Conservation (phyloP, 2,329 filamentous ascomycete species). For the Pestalotiopsis sp. region DNA sequence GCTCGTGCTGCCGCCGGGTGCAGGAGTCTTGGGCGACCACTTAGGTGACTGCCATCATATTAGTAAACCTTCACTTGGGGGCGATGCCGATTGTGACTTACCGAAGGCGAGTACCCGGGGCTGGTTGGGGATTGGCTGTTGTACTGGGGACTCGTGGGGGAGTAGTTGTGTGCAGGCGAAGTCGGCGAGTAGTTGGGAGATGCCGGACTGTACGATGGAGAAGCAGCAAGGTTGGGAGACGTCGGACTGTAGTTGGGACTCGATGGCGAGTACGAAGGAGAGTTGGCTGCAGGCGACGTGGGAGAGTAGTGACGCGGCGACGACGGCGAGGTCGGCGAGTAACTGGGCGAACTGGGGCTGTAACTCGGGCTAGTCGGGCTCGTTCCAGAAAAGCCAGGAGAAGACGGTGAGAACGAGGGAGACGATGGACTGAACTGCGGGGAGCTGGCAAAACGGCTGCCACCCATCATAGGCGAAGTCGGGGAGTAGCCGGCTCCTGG, state of each 20-base stretch:
- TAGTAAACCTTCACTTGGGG: conserved; percentile 20
- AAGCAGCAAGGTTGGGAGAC: conserved; percentile 57
- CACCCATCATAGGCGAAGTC: conserved; percentile 67
- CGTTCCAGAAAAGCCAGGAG: conserved; percentile 49
- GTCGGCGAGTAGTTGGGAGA: conserved; percentile 80
- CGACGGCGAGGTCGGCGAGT: conserved; percentile 62
- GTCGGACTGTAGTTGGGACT: conserved; percentile 73
- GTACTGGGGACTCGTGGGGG: conserved; percentile 59
- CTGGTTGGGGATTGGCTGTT: conserved; percentile 61
- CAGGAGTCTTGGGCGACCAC: conserved; percentile 46
- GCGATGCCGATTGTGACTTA: conserved; percentile 26
- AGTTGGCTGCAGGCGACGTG: conserved; percentile 76
- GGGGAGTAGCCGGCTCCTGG: conserved; percentile 75
- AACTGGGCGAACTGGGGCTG: conserved; percentile 65
- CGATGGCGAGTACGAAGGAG: conserved; percentile 70
- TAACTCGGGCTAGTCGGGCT: conserved; percentile 61
- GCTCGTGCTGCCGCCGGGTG: conserved; percentile 37
- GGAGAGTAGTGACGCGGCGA: conserved; percentile 60
- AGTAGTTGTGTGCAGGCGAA: conserved; percentile 58
- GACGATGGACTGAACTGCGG: conserved; percentile 65
- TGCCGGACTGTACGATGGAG: conserved; percentile 66
- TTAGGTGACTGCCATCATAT: conserved; percentile 40
- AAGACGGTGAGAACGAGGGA: conserved; percentile 60
- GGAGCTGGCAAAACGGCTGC: conserved; percentile 57
- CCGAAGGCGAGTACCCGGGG: conserved; percentile 70